Base-by-base conservation (phyloP, 1,284 basidiomycete genomes). In the Mycosarcoma mackinlayi region DNA sequence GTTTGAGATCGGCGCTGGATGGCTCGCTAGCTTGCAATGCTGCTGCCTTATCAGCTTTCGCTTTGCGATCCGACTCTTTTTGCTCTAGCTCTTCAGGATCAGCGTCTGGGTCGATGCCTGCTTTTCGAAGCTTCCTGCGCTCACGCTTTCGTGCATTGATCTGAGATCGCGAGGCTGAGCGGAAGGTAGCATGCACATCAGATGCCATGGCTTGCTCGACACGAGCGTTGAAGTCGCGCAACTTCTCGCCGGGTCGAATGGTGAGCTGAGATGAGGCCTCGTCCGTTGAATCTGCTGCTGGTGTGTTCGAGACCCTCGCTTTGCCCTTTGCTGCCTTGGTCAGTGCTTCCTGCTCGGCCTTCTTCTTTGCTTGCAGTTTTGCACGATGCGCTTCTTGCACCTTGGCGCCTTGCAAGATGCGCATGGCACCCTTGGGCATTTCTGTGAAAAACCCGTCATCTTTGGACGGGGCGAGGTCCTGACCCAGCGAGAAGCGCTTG, bases 181-280 rank as follows among this genome's bases (percentile, higher is more conserved):
- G 55, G 64, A 77, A 73, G 0, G 77, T 62, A 18, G 64, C 50
- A 19, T 62, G 66, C 16, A 80, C 56, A 13, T 74, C 68, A 14
- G 59, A 34, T 1, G 78, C 68, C 63, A 80, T 71, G 16, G 75
- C 59, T 28, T 68, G 66, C 35, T 79, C 78, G 16, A 80, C 77
- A 34, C 78, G 69, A 14, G 73, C 61, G 38, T 77, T 80, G 42
- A 79, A 80, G 41, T 79, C 77, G 23, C 63, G 56, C 41, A 80
- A 53, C 61, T 73, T 74, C 49, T 80, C 78, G 40, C 77, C 77
- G 0, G 75, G 71, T 35, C 75, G 73, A 38, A 80, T 75, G 39
- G 60, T 73, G 51, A 80, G 61, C 14, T 69, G 34, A 11, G 57
- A 28, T 8, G 56, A 19, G 27, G 39, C 31, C 3, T 55, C 38